Base-by-base conservation (phyloP, 1,139 yeast species). In the Hemisphaericaspora lyxosophila region DNA sequence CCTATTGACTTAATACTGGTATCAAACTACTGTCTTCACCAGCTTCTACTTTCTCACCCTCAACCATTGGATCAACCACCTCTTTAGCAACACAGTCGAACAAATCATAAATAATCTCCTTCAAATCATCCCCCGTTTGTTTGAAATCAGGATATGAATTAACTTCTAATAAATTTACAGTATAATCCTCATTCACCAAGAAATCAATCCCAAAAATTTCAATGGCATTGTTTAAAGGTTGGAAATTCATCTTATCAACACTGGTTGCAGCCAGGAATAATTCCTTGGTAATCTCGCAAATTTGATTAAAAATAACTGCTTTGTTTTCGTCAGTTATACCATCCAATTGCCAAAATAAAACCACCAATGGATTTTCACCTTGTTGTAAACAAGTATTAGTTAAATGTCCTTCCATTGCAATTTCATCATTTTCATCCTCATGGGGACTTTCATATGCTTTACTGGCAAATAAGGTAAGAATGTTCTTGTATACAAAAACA, bases 101-200 rank as follows among this genome's bases (percentile, higher is more conserved):
- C 33, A 85, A 63, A 30, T 71, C 80, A 48, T 70, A 69, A 22
- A 92, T 86, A 19, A 90, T 54, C 1, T 54, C 67, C 54, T 84
- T 85, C 51, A 92, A 69, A 5, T 75, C 82, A 14, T 67, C 76
- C 9, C 98, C 98, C 0, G 97, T 92, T 61, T 92, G 98, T 55
- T 89, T 89, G 63, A 92, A 92, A 57, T 92, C 98, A 1, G 98
- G 98, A 56, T 85, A 92, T 7, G 97, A 84, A 55, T 92, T 92
- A 33, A 89, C 87, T 59, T 92, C 98, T 27, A 92, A 64, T 30
- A 92, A 59, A 33, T 70, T 70, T 3, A 85, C 92, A 7, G 67
- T 55, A 22, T 60, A 57, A 30, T 79, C 67, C 2, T 64, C 67
- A 47, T 80, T 81, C 7, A 92, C 85, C 43, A 92, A 61, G 59